These are phyloP conservation scores for Aspergillus viridinutans DNA, from an alignment of 2,329 filamentous ascomycete genomes.

Conservation along the genomic window DNA sequence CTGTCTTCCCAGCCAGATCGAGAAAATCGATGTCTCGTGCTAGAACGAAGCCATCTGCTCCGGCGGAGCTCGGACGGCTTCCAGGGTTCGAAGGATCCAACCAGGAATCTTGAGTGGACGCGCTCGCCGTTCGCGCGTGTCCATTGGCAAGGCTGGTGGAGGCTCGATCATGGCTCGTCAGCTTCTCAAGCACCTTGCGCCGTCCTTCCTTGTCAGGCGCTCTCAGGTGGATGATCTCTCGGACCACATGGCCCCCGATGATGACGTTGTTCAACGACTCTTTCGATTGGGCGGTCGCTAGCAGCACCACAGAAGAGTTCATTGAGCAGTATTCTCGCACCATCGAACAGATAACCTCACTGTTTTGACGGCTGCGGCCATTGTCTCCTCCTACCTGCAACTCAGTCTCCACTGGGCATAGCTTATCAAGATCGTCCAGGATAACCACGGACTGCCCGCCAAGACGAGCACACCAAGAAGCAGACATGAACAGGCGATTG, in stretches of 20 bases:
- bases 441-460: slow-evolving; percentile 82
- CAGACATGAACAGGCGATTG: slow-evolving; percentile 76
- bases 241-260: slow-evolving; percentile 84
- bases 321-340: slow-evolving; percentile 78
- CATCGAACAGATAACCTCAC: slow-evolving; percentile 78
- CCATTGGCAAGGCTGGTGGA: slow-evolving; percentile 38
- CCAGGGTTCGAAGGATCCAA: slow-evolving; percentile 66
- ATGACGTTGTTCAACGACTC: slow-evolving; percentile 88
- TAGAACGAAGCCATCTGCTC: slow-evolving; percentile 63
- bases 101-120: slow-evolving; percentile 60
- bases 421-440: slow-evolving; percentile 85
- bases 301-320: slow-evolving; percentile 75
- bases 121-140: slow-evolving; percentile 32
- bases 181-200: slow-evolving; percentile 74
- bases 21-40: slow-evolving; percentile 80
- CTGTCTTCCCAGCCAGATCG: slow-evolving; percentile 87
- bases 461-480: slow-evolving; percentile 83
- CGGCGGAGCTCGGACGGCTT: slow-evolving; percentile 45
- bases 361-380: slow-evolving; percentile 83
- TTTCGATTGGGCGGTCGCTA: slow-evolving; percentile 90
- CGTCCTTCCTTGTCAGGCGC: slow-evolving; percentile 90
- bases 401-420: slow-evolving; percentile 92
- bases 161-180: slow-evolving; percentile 53
- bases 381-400: slow-evolving; percentile 92
- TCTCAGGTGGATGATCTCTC: slow-evolving; percentile 84